A percentile compares a stretch with the other conserved stretches of the same genome.
Evolutionary conservation across 768 basidiomycete genomes (phyloP).

Genomic region (Suillus sp.): DNA sequence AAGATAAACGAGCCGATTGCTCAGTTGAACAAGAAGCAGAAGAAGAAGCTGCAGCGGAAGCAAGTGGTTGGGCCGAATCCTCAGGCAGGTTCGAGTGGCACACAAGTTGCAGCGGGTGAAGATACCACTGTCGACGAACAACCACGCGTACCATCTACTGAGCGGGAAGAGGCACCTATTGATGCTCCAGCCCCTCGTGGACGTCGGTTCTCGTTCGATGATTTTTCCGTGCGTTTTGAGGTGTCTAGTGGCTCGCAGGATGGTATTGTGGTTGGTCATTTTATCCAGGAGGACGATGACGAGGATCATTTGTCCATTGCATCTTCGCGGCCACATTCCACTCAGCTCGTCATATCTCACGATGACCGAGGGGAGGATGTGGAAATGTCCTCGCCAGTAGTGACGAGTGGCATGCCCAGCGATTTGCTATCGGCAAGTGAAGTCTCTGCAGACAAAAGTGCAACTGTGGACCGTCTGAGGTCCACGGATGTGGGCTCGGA

Average conservation of each 20-base stretch:
- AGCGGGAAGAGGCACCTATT: neutral
- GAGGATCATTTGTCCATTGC: slow-evolving; percentile 13
- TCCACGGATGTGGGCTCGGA: neutral
- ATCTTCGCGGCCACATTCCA: slow-evolving; percentile 13
- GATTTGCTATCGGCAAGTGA: neutral
- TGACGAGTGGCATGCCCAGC: neutral
- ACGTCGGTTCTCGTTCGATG: neutral
- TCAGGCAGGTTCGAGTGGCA: neutral
- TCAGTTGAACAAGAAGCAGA: slow-evolving; percentile 11
- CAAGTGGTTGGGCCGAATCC: neutral
- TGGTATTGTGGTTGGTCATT: neutral
- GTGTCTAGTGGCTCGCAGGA: neutral
- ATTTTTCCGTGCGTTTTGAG: slow-evolving; percentile 2
- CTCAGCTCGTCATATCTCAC: neutral
- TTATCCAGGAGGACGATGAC: neutral
- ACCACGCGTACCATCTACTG: neutral
- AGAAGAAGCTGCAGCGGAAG: slow-evolving; percentile 7
- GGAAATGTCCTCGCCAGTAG: slow-evolving; percentile 14
- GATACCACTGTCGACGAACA: neutral
- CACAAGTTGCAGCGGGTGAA: neutral
- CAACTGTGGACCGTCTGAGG: neutral
- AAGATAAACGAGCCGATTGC: neutral
- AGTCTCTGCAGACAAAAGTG: neutral
- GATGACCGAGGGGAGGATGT: slow-evolving; percentile 11
- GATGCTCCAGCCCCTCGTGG: neutral